Percentiles rank a stretch among this genome's conserved stretches.
Evolutionary conservation across 805 yeast species (phyloP).

Genomic region (Pichia deserticola): DNA sequence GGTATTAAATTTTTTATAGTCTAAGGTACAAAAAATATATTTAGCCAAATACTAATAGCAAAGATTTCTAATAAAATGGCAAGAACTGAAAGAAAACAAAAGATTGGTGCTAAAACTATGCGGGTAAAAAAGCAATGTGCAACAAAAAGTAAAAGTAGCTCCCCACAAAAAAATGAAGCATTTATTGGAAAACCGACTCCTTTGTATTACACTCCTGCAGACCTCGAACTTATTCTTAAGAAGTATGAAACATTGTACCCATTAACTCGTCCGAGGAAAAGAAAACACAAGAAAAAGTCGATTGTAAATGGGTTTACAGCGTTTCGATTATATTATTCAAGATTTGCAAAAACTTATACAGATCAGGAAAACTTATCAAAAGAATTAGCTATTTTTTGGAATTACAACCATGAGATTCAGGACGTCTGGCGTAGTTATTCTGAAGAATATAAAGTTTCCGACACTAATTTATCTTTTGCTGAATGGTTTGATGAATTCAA

Average conservation of each 20-base stretch:
- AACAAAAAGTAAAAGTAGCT: neutral
- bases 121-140: neutral
- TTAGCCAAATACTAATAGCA: too few species aligned
- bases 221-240: neutral
- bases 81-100: neutral
- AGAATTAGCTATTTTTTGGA: conserved; percentile 25
- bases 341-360: conserved; percentile 14
- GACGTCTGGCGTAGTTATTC: conserved; percentile 28
- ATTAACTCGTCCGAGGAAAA: too few species aligned
- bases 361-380: conserved; percentile 18
- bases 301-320: conserved; percentile 24
- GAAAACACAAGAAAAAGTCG: neutral
- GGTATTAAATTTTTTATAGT: too few species aligned
- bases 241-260: too few species aligned
- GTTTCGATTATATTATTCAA: conserved; percentile 25
- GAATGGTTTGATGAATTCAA: conserved; percentile 15
- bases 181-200: conserved; percentile 3
- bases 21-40: too few species aligned
- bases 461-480: conserved; percentile 8
- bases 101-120: neutral
- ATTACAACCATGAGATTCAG: conserved; percentile 18
- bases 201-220: neutral
- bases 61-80: neutral
- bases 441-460: conserved; percentile 21
- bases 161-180: neutral